Conservation (phyloP, 2,329 filamentous ascomycete genomes). For the Cordyceps cicadae region DNA sequence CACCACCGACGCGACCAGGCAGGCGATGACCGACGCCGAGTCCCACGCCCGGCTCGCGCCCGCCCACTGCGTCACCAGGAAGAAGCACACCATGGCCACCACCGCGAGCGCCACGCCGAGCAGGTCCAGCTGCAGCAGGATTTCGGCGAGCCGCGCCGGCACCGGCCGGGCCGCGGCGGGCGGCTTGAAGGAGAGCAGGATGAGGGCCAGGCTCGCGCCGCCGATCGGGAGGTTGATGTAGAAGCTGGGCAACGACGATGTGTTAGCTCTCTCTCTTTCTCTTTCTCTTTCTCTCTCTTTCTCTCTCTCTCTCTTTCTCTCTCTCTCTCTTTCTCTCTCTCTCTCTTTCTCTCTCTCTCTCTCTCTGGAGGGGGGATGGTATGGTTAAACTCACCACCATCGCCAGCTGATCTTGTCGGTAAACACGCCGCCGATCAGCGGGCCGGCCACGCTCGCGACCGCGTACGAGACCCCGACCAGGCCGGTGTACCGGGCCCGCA, state of each 20-base stretch:
- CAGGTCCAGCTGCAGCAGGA: conserved; percentile 24
- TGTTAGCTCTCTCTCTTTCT: too few species aligned
- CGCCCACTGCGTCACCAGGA: conserved; percentile 34
- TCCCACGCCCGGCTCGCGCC: conserved; percentile 31
- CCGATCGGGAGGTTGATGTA: conserved; percentile 21
- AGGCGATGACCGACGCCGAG: conserved; percentile 25
- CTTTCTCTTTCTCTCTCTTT: too few species aligned
- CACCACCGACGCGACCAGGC: conserved; percentile 23
- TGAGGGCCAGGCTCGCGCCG: conserved; percentile 13
- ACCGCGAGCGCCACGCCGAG: conserved; percentile 28
- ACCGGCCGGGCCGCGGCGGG: conserved; percentile 25
- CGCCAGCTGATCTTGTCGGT: conserved; percentile 12
- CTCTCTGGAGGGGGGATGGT: too few species aligned
- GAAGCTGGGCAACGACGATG: conserved; percentile 9
- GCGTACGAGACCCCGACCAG: conserved; percentile 17
- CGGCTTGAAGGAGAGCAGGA: conserved; percentile 25
- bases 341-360: too few species aligned
- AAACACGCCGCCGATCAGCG: conserved; percentile 19
- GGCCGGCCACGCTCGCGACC: conserved; percentile 17
- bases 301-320: too few species aligned
- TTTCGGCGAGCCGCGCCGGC: conserved; percentile 24
- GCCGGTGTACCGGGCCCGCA: conserved; percentile 16
- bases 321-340: too few species aligned
- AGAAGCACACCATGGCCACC: conserved; percentile 28
- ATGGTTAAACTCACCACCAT: not conserved